Evolutionary conservation across 768 basidiomycete genomes (phyloP).

Genomic region (Russula emetica): DNA sequence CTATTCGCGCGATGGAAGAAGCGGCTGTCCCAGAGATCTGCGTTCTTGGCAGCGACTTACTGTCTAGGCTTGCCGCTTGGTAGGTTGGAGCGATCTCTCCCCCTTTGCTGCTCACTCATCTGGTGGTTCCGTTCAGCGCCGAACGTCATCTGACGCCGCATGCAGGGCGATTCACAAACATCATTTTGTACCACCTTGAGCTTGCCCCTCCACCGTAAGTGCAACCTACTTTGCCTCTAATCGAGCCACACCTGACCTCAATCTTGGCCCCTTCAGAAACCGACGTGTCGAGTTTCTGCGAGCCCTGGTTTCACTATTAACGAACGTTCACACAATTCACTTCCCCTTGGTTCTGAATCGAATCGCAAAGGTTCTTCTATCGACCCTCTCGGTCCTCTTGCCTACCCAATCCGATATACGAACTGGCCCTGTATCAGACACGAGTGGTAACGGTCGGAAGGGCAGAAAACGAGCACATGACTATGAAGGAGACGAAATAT

Average conservation of each 20-base stretch:
- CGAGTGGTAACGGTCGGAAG: constrained; percentile 42
- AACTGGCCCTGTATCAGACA: constrained; percentile 28
- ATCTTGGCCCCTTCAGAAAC: constrained; percentile 14
- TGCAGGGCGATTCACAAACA: constrained; percentile 46
- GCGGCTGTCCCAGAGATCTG: constrained; percentile 49
- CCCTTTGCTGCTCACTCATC: not conserved
- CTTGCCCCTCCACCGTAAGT: constrained; percentile 47
- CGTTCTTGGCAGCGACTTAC: constrained; percentile 49
- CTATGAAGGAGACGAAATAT: constrained; percentile 73
- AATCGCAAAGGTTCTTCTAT: constrained; percentile 24
- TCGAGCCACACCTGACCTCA: not conserved
- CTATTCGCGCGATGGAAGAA: constrained; percentile 52
- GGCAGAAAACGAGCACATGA: constrained; percentile 65
- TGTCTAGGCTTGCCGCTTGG: constrained; percentile 49
- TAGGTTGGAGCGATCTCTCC: constrained; percentile 32
- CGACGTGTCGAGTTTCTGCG: constrained; percentile 19
- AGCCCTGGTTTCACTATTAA: constrained; percentile 18
- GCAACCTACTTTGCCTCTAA: not conserved
- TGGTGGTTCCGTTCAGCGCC: constrained; percentile 39
- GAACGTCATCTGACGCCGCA: constrained; percentile 54
- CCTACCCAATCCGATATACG: constrained; percentile 34
- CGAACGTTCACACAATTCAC: constrained; percentile 17
- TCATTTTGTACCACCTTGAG: constrained; percentile 60
- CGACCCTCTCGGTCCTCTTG: constrained; percentile 22
- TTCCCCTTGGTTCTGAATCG: constrained; percentile 21